Conservation (phyloP, 352 stramenopile genomes). For the Phytophthora capsici region DNA sequence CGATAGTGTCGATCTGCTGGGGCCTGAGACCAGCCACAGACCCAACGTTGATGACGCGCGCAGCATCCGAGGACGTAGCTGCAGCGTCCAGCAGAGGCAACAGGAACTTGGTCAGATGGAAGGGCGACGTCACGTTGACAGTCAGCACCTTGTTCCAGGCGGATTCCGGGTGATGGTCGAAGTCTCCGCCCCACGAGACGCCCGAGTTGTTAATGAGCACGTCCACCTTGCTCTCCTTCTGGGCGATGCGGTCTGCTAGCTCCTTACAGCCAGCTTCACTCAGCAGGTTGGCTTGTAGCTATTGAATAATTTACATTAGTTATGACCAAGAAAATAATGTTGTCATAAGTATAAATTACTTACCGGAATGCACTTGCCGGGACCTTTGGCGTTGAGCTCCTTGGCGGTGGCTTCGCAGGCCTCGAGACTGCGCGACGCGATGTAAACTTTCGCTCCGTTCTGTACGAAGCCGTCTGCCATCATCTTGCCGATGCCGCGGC, state of each 20-base stretch:
- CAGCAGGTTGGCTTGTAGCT: constrained; percentile 49
- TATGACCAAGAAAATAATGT: neutral
- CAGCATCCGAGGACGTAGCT: constrained; percentile 51
- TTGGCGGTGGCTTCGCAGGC: constrained; percentile 80
- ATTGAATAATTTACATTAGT: neutral
- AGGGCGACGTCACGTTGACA: constrained; percentile 96
- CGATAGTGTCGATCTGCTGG: constrained; percentile 89
- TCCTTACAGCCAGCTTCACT: constrained; percentile 47
- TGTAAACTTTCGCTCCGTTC: constrained; percentile 94
- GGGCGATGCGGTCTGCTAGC: constrained; percentile 77
- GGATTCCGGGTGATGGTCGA: constrained; percentile 44
- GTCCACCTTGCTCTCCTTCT: constrained; percentile 80
- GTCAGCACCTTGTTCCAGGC: constrained; percentile 95
- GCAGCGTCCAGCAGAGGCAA: constrained; percentile 89
- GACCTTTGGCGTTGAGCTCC: constrained; percentile 66
- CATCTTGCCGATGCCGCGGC: constrained; percentile 95
- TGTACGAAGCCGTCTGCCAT: constrained; percentile 94
- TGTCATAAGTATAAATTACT: neutral
- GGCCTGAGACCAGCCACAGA: constrained; percentile 81
- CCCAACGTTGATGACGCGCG: constrained; percentile 81
- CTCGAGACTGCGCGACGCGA: constrained; percentile 89
- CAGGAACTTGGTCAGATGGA: constrained; percentile 93
- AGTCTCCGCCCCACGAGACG: constrained; percentile 52
- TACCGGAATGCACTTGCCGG: constrained; percentile 71
- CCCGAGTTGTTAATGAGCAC: constrained; percentile 96